phyloP scores from a whole-genome alignment of 768 basidiomycete species.

The Candolleomyces eurysporus region DNA sequence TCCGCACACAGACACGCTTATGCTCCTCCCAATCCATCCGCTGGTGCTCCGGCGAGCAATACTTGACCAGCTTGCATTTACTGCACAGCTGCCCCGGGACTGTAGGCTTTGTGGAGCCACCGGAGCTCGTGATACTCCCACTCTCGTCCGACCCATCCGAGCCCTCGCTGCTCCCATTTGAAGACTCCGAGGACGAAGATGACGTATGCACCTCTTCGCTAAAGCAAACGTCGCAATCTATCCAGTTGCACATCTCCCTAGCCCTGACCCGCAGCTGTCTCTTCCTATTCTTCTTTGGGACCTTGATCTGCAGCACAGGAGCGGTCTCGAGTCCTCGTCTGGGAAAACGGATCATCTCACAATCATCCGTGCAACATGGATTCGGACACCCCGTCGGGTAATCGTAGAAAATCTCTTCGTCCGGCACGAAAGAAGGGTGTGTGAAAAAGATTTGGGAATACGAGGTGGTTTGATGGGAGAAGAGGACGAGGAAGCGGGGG shows the following conservation, averaged over 20 bases:
- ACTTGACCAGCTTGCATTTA: constrained; percentile 76
- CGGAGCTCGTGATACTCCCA: neutral
- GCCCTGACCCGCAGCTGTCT: constrained; percentile 45
- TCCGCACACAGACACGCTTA: constrained; percentile 54
- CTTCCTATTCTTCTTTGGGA: constrained; percentile 19
- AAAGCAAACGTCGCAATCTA: constrained; percentile 67
- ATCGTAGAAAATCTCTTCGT: constrained; percentile 71
- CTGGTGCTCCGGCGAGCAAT: constrained; percentile 75
- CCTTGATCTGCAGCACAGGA: constrained; percentile 57
- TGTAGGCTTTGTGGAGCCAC: constrained; percentile 20
- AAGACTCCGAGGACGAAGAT: neutral
- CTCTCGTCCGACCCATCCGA: constrained; percentile 23
- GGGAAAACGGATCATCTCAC: constrained; percentile 81
- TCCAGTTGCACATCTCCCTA: constrained; percentile 81
- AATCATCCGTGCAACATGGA: constrained; percentile 76
- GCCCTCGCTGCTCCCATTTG: constrained; percentile 21
- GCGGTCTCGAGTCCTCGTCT: constrained; percentile 61
- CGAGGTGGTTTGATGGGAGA: constrained; percentile 77
- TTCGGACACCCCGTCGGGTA: constrained; percentile 80
- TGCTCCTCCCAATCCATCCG: constrained; percentile 79
- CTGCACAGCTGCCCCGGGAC: constrained; percentile 61
- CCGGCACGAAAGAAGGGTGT: constrained; percentile 64
- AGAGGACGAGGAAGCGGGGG: constrained; percentile 74
- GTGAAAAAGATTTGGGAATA: constrained; percentile 84
- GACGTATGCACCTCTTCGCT: constrained; percentile 33